Percentiles rank a stretch among this genome's conserved stretches.
Evolutionary conservation across 805 yeast species (phyloP).

Genomic region (Helenozyma rhizophorensis): DNA sequence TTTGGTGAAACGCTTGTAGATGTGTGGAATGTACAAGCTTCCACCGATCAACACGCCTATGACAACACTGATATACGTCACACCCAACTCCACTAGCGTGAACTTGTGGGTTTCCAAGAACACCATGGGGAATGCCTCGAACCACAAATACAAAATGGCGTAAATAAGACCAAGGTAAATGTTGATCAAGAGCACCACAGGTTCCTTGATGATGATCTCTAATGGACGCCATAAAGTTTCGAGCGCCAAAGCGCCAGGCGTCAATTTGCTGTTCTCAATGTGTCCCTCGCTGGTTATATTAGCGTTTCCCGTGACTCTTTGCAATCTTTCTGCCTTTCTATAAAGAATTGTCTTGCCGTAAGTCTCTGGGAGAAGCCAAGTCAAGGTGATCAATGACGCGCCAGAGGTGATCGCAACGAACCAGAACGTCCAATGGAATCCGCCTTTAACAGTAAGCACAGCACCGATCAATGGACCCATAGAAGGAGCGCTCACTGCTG

Average conservation of each 20-base stretch:
- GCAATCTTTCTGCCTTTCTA: constrained; percentile 45
- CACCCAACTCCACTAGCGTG: constrained; percentile 44
- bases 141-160: constrained; percentile 51
- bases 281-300: constrained; percentile 41
- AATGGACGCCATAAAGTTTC: constrained; percentile 46
- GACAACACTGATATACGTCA: constrained; percentile 42
- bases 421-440: constrained; percentile 58
- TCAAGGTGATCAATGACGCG: constrained; percentile 28
- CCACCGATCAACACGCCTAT: constrained; percentile 44
- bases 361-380: constrained; percentile 47
- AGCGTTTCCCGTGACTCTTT: constrained; percentile 47
- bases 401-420: constrained; percentile 41
- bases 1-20: constrained; percentile 21
- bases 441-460: constrained; percentile 26
- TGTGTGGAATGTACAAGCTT: constrained; percentile 21
- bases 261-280: constrained; percentile 21
- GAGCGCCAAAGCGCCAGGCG: constrained; percentile 16
- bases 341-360: constrained; percentile 40
- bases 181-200: constrained; percentile 52
- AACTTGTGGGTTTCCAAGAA: constrained; percentile 43
- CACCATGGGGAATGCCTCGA: constrained; percentile 60
- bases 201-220: constrained; percentile 48
- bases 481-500: constrained; percentile 51
- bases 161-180: constrained; percentile 49
- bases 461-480: constrained; percentile 57